These are phyloP conservation scores for Penicillium italicum DNA, from an alignment of 2,329 filamentous ascomycete genomes.

Conservation along the genomic window DNA sequence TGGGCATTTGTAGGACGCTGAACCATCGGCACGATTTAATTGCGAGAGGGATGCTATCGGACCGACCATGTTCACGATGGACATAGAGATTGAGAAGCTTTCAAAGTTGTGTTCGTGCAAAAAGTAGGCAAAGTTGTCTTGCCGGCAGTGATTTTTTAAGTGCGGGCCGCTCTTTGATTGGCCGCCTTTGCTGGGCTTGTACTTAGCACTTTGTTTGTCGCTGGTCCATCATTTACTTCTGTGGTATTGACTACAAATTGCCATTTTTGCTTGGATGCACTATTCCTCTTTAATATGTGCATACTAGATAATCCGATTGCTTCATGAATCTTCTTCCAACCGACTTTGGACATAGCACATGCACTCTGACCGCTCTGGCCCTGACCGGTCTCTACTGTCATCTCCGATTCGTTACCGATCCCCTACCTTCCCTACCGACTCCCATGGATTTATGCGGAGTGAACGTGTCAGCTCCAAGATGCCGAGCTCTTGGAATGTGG, in stretches of 20 bases:
- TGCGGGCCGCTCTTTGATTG: conserved; percentile 20
- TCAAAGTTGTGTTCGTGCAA: neutral
- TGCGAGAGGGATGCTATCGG: conserved; percentile 35
- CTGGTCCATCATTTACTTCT: neutral
- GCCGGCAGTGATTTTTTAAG: conserved; percentile 15
- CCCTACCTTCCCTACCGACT: neutral
- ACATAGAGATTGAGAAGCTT: neutral
- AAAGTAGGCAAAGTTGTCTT: neutral
- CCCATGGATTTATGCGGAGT: neutral
- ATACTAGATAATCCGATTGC: neutral
- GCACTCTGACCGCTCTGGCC: neutral
- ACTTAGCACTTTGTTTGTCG: neutral
- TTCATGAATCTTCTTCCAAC: neutral
- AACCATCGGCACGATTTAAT: conserved; percentile 40
- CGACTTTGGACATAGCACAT: neutral
- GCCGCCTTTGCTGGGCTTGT: neutral
- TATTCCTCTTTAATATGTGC: neutral
- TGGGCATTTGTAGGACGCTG: conserved; percentile 41
- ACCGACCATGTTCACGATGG: conserved; percentile 31
- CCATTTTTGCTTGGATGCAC: neutral
- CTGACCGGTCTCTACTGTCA: neutral
- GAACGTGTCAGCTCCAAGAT: conserved; percentile 7
- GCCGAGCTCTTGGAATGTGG: conserved; percentile 18
- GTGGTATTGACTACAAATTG: neutral
- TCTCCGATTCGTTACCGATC: neutral